These are phyloP conservation scores for Globisporangium acanthophoron DNA, from an alignment of 352 stramenopile genomes.

Conservation along the genomic window DNA sequence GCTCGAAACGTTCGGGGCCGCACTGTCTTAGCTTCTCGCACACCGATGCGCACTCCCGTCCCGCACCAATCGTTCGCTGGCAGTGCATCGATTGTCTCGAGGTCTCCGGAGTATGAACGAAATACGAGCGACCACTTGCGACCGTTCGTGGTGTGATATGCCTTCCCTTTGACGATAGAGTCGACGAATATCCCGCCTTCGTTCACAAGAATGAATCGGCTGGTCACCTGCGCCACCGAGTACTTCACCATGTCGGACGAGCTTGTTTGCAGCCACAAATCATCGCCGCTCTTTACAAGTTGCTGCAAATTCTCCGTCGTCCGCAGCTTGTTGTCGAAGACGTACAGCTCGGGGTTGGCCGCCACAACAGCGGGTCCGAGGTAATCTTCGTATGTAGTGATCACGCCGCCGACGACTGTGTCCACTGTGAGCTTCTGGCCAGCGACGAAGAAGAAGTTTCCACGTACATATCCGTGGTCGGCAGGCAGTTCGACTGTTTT, in stretches of 20 bases:
- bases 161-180: constrained; percentile 27
- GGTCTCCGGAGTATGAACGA: constrained; percentile 46
- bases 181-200: constrained; percentile 32
- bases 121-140: constrained; percentile 65
- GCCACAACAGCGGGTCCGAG: constrained; percentile 22
- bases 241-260: constrained; percentile 49
- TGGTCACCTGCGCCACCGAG: constrained; percentile 18
- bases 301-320: constrained; percentile 50
- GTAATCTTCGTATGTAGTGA: constrained; percentile 36
- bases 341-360: constrained; percentile 26
- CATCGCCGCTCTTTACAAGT: constrained; percentile 28
- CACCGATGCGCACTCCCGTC: constrained; percentile 43
- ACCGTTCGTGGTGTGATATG: constrained; percentile 37
- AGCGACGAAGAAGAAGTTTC: constrained; percentile 35
- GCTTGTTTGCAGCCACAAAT: constrained; percentile 46
- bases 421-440: constrained; percentile 31
- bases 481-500: constrained; percentile 35
- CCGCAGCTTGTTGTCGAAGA: constrained; percentile 61
- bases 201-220: constrained; percentile 37
- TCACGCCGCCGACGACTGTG: constrained; percentile 12
- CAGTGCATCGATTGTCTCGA: constrained; percentile 54
- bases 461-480: constrained; percentile 28
- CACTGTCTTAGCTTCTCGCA: constrained; percentile 27
- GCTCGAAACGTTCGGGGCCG: constrained; percentile 35
- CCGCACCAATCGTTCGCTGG: constrained; percentile 58